Base-by-base conservation (phyloP, 805 yeast genomes). In the Kuraishia piskuri region DNA sequence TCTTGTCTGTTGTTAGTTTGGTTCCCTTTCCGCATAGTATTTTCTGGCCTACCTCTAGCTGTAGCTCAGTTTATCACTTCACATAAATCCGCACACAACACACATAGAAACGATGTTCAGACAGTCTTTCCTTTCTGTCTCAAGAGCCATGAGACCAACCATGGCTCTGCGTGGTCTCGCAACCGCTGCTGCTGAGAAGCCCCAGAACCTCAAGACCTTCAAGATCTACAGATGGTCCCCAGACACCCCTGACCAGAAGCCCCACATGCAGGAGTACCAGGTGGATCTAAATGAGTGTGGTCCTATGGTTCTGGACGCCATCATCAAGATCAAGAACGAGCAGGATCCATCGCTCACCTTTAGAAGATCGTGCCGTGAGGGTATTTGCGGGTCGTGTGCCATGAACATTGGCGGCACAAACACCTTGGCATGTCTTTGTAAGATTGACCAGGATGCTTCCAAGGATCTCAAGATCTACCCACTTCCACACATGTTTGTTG, bases 311-410 rank as follows among this genome's bases (percentile, higher is more conserved):
- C 78, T 94, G 66, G 99, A 94, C 72, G 99, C 98, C 24, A 73
- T 94, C 56, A 72, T 94, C 60, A 91, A 91, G 74, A 90, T 94
- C 73, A 94, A 94, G 74, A 90, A 92, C 71, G 99, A 94, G 74
- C 95, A 90, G 73, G 99, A 94, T 70, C 72, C 97, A 49, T 88
- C 97, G 31, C 81, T 94, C 68, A 94, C 99, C 4, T 88, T 94
- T 74, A 86, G 99, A 77, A 86, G 99, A 74, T 90, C 97, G 48
- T 94, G 99, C 77, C 90, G 99, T 77, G 99, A 94, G 76, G 99
- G 99, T 65, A 94, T 94, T 61, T 94, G 99, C 78, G 99, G 99
- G 54, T 92, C 98, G 6, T 94, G 99, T 78, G 99, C 99, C 61
- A 94, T 94, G 99, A 94, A 94, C 79, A 94, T 94, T 71, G 96